phyloP scores from a whole-genome alignment of 2,329 filamentous ascomycete genomes.

The Botryotinia calthae region DNA sequence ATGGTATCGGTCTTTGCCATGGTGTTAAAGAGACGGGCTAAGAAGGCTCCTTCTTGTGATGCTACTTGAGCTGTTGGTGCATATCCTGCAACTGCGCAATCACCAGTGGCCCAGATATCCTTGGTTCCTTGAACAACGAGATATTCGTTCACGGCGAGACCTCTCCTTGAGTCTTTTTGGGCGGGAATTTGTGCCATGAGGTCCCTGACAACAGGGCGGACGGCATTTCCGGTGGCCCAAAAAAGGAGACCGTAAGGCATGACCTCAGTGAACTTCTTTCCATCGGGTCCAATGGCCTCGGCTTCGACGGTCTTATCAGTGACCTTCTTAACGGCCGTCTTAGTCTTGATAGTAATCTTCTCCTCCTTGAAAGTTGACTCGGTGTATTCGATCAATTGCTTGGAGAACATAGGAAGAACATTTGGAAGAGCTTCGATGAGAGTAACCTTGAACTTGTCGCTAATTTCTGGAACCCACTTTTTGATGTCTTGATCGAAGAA shows the following conservation, averaged over 20 bases:
- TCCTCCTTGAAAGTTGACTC: constrained; percentile 99
- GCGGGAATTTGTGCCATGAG: constrained; percentile 89
- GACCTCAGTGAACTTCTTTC: constrained; percentile 74
- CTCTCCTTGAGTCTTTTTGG: constrained; percentile 91
- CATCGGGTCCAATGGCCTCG: constrained; percentile 76
- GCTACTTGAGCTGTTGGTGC: constrained; percentile 97
- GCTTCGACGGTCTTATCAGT: constrained; percentile 92
- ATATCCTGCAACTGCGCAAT: constrained; percentile 96
- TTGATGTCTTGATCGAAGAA: constrained; percentile 98
- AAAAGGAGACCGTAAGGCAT: constrained; percentile 96
- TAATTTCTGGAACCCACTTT: constrained; percentile 96
- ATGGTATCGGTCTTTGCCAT: constrained; percentile 92
- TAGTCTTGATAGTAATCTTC: constrained; percentile 94
- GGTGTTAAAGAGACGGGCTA: constrained; percentile 95
- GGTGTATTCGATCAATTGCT: constrained; percentile 98
- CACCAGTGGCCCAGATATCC: constrained; percentile 96
- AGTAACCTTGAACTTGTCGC: constrained; percentile 93
- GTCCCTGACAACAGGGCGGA: constrained; percentile 85
- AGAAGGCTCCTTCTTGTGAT: constrained; percentile 90
- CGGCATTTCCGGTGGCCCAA: constrained; percentile 96
- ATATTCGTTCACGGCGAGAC: constrained; percentile 96
- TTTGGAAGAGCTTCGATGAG: constrained; percentile 96
- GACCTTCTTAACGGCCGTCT: constrained; percentile 98
- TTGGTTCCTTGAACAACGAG: constrained; percentile 95
- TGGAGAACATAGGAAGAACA: constrained; percentile 96